Evolutionary conservation across 2,329 filamentous ascomycete genomes (phyloP), one percentile per base, ranked within the genome.

Genomic region (Fusarium denticulatum): DNA sequence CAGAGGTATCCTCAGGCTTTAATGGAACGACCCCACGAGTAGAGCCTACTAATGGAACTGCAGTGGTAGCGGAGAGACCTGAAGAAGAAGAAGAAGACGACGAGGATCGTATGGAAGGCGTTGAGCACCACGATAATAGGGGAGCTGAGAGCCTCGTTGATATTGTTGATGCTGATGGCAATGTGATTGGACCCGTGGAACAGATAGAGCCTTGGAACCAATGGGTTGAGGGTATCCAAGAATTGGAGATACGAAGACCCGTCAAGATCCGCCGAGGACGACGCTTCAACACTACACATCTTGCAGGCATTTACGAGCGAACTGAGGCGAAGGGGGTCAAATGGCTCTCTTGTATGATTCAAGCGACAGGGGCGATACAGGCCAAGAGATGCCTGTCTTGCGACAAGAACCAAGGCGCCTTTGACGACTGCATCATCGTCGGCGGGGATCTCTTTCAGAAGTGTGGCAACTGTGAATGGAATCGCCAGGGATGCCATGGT

Each of bases 401-500:
- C 60, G 76, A 82, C 3, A 83, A 81, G 60, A 82, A 82, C 32
- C 79, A 82, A 28, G 86, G 86, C 0, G 82, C 83, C 0, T 88
- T 86, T 70, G 81, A 82, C 4, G 80, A 82, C 10, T 88, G 86
- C 74, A 81, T 87, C 55, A 81, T 85, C 30, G 77, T 86, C 20
- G 83, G 82, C 10, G 82, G 81, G 9, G 76, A 79, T 12, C 78
- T 84, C 8, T 86, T 87, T 59, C 82, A 83, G 7, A 83, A 85
- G 34, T 88, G 86, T 64, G 86, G 85, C 36, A 88, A 88, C 69
- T 88, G 86, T 69, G 85, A 87, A 72, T 88, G 86, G 86, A 85
- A 84, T 67, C 81, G 81, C 6, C 80, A 82, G 59, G 79, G 79
- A 24, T 85, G 83, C 47, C 81, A 82, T 47, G 79, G 76, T 18